Evolutionary conservation across 441 rosid species (phyloP), one percentile per base, ranked within the genome.

Genomic region (Kokia cookei): DNA sequence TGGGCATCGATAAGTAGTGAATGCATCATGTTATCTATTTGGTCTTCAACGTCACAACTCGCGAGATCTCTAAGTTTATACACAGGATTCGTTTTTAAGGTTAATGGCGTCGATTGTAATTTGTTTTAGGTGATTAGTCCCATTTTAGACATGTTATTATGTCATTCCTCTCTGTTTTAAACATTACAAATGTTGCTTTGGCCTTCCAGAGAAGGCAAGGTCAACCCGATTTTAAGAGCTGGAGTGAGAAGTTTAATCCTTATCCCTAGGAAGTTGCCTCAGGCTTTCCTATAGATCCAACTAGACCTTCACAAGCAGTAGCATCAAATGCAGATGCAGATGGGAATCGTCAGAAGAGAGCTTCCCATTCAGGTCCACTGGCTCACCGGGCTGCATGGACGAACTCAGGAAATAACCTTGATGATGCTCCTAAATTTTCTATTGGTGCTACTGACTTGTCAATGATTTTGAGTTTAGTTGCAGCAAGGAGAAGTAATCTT

Each of bases 231-330:
- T 87, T 89, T 27, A 93, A 90, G 86, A 95, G 99, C 83, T 83
- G 96, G 24, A 95, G 98, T 76, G 99, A 95, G 92, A 93, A 89
- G 83, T 92, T 91, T 75, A 92, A 93, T 82, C 97, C 97, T 78
- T 91, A 93, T 82, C 97, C 90, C n/a, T 98, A 92, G 79, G 98
- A 93, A 78, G 97, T 86, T 79, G 97, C 97, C 55, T 93, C 99
- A 24, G 99, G 97, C 73, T 95, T 95, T 82, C 99, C 99, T 7
- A 89, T 93, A 1, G 99, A 93, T 74, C 99, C 97, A 27, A 95
- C 98, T 65, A 87, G 97, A 82, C 90, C 92, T 69, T 91, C 98
- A 24, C 99, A 93, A 72, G 90, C 84, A 27, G 77, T 76, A 75
- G 98, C 91, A 69, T 76, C 88, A 68, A 86, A 80, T 76, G 77